Percentiles rank a stretch among this genome's conserved stretches.
phyloP scores from a whole-genome alignment of 2,329 filamentous ascomycete species.

The Phoma herbarum region DNA sequence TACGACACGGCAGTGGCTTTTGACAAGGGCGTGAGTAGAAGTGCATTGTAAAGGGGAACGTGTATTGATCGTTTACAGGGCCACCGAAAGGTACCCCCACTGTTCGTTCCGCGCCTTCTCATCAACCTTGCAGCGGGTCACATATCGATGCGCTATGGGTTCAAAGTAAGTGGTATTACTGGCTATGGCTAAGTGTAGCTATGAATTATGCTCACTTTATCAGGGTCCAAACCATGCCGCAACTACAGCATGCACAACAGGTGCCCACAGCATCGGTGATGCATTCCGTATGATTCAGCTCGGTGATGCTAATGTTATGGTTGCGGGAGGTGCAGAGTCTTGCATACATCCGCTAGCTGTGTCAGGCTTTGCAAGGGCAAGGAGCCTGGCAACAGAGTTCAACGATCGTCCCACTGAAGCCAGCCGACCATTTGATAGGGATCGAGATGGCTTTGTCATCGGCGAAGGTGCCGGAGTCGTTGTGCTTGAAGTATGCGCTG shows the following conservation, averaged over 20 bases:
- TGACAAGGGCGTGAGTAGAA: constrained; percentile 69
- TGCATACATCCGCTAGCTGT: constrained; percentile 95
- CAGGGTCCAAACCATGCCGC: constrained; percentile 89
- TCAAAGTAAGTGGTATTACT: constrained; percentile 60
- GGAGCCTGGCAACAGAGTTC: constrained; percentile 83
- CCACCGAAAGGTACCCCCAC: constrained; percentile 89
- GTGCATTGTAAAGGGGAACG: too few relatives aligned
- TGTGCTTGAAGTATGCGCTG: constrained; percentile 72
- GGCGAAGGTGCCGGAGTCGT: constrained; percentile 90
- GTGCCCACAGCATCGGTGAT: constrained; percentile 92
- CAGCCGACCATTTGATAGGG: constrained; percentile 86
- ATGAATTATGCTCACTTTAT: constrained; percentile 16
- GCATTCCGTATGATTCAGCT: constrained; percentile 91
- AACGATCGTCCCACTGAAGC: constrained; percentile 75
- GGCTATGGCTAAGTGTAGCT: background rate
- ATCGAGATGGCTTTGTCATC: constrained; percentile 87
- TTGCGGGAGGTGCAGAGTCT: constrained; percentile 93
- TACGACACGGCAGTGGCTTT: constrained; percentile 84
- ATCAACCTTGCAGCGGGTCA: constrained; percentile 97
- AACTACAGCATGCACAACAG: constrained; percentile 95
- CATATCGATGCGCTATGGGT: constrained; percentile 89
- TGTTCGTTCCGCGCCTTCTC: constrained; percentile 91
- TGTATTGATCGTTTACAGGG: constrained; percentile 64
- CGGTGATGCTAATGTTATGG: constrained; percentile 92
- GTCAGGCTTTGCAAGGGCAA: constrained; percentile 86